Base-by-base conservation (phyloP, 2,329 filamentous ascomycete species). In the Colletotrichum abscissum region DNA sequence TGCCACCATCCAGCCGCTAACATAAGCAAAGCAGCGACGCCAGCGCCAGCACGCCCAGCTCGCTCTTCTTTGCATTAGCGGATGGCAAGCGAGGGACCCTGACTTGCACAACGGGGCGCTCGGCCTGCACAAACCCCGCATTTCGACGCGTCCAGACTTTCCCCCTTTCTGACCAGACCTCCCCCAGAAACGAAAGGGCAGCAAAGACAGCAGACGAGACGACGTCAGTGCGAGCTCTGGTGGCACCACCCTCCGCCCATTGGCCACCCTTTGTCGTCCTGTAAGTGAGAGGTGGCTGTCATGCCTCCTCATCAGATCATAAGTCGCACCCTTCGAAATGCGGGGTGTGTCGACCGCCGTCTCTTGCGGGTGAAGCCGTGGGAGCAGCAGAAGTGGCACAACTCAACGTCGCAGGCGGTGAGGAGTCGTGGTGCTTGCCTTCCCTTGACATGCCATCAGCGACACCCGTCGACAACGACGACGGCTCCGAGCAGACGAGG, bases 81-180 rank as follows among this genome's bases (percentile, higher is more conserved):
- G 19, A 7, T 35, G 26, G 42, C 26, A 64, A 64, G 59, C 70
- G 66, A 69, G 42, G 54, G 67, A 56, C 56, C 70, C 67, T 49
- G 60, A 71, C 60, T 62, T 66, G 55, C 28, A 58, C 56, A 24
- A 42, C 11, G 46, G 60, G 67, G 14, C n/a, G 42, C 54, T 46
- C 35, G 19, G 46, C 26, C 42, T 73, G 70, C 70, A 65, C 33
- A 30, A 57, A n/a, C 70, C 71, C 71, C 71, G 71, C 71, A 65
- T 66, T 73, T 65, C 22, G 67, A 59, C 67, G 46, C 35, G 67
- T 65, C 71, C 60, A 73, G 71, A 60, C 71, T 54, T 58, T 57
- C 46, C 49, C 52, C 60, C n/a, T 52, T 68, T 9, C 46, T 33
- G 38, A 22, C 30, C 69, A 54, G 14, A 42, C 14, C 55, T 57